These are phyloP conservation scores for Mallotus nudiflorus DNA, from an alignment of 345 rosid species.

Conservation along the genomic window DNA sequence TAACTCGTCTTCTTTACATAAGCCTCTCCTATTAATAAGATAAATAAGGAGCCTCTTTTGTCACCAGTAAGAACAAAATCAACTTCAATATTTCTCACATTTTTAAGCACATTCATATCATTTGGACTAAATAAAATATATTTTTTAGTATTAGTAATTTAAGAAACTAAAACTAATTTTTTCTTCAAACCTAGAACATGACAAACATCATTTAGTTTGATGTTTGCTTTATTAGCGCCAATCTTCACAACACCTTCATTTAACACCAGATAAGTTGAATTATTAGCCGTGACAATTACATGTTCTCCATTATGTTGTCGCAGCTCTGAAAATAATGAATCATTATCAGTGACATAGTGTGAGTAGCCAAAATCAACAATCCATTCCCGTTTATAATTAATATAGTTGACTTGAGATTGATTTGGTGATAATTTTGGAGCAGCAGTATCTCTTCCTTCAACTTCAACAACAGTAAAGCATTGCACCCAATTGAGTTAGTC, in stretches of 20 bases:
- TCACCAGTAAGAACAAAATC: slow-evolving; percentile 10
- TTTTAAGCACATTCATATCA: too few species aligned
- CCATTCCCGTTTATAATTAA: too few species aligned
- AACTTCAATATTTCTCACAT: background rate
- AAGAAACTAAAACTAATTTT: too few species aligned
- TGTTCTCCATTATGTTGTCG: background rate
- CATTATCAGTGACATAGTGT: background rate
- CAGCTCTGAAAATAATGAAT: background rate
- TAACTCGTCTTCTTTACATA: slow-evolving; percentile 20
- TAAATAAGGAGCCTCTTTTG: slow-evolving; percentile 12
- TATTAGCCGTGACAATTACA: too few species aligned
- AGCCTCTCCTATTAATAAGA: slow-evolving; percentile 5
- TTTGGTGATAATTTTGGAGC: too few species aligned
- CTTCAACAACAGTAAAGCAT: background rate
- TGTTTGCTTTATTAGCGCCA: slow-evolving; percentile 12
- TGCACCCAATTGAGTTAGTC: too few species aligned
- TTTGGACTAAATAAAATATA: slow-evolving; percentile 19
- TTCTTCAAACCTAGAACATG: too few species aligned
- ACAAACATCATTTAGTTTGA: slow-evolving; percentile 13
- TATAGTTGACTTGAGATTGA: background rate
- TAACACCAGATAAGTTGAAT: background rate
- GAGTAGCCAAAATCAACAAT: background rate
- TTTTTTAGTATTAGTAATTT: too few species aligned
- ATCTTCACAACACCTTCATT: background rate
- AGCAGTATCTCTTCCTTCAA: background rate